Evolutionary conservation across 352 stramenopile species (phyloP), one percentile per base, ranked within the genome.

Genomic region (Globisporangium parvum): DNA sequence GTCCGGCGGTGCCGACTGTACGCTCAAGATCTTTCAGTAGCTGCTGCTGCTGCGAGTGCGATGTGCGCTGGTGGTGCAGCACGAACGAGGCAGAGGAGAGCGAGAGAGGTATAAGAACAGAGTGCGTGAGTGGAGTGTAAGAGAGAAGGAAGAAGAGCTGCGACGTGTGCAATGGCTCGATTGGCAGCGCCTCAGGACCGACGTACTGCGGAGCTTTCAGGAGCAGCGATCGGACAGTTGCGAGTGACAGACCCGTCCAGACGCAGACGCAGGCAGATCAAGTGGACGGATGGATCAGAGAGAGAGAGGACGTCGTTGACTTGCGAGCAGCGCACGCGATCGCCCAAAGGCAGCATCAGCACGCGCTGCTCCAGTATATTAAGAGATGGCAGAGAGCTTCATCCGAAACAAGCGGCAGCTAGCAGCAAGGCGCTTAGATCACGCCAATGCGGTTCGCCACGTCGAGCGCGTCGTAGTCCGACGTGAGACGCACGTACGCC

Each of bases 401-500:
- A 63, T 59, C 60, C 70, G 59, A 63, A 65, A 42, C 23, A 61
- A 71, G 53, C 63, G 66, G 60, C 56, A 37, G 21, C 23, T 55
- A 63, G 31, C 51, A 62, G 21, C 61, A 65, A 53, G 65, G 63
- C 53, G 62, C 71, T 98, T 99, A 99, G 89, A 99, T 99, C 67
- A 99, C 98, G 77, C 97, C 97, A 81, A 99, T 99, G 77, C 95
- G 93, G 91, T 99, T 99, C 61, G 98, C 98, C 76, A 99, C 96
- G 87, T 99, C 97, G 72, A 99, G 88, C 54, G 97, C 97, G 88
- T 99, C 97, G 79, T 98, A 98, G 77, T 99, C 97, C 71, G 96
- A 88, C 64, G 93, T 98, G 60, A 99, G 83, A 70, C 95, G 89
- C 56, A 99, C 97, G 79, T 99, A 99, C 49, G 96, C 97, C 91